These are phyloP conservation scores for Ustulina deusta DNA, from an alignment of 2,329 filamentous ascomycete species.

Conservation along the genomic window DNA sequence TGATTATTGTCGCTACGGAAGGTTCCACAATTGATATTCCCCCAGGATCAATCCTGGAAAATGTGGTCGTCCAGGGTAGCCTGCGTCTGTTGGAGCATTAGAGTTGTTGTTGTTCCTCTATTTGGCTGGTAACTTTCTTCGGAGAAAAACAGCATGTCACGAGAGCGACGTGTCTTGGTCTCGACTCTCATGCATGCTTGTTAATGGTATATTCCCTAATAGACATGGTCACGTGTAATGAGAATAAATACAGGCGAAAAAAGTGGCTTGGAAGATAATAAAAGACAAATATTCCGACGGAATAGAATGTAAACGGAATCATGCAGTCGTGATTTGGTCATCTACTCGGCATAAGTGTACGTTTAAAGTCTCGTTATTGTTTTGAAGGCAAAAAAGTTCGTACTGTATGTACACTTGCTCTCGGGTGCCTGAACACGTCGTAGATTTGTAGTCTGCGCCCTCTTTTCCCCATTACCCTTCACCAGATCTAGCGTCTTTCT, in stretches of 20 bases:
- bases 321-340: not conserved
- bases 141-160: conserved; percentile 11
- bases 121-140: conserved; percentile 11
- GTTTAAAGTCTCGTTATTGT: not conserved
- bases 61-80: conserved; percentile 98
- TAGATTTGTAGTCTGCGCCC: not conserved
- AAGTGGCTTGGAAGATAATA: conserved; percentile 29
- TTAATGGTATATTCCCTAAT: conserved; percentile 38
- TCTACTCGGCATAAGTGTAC: not conserved
- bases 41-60: conserved; percentile 96
- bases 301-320: conserved; percentile 4
- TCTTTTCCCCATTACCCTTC: not conserved
- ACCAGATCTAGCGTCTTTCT: not conserved
- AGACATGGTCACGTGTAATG: conserved; percentile 40
- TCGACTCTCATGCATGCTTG: conserved; percentile 27
- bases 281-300: conserved; percentile 14
- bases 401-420: not conserved
- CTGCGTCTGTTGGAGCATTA: conserved; percentile 79
- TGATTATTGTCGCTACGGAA: conserved; percentile 98
- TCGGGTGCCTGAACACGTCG: not conserved
- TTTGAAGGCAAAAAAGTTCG: not conserved
- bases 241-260: conserved; percentile 29
- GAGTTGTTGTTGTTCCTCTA: conserved; percentile 33
- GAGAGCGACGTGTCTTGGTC: conserved; percentile 23
- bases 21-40: conserved; percentile 98